Evolutionary conservation across 2,329 filamentous ascomycete species (phyloP).

Genomic region (Aureobasidium sp.): DNA sequence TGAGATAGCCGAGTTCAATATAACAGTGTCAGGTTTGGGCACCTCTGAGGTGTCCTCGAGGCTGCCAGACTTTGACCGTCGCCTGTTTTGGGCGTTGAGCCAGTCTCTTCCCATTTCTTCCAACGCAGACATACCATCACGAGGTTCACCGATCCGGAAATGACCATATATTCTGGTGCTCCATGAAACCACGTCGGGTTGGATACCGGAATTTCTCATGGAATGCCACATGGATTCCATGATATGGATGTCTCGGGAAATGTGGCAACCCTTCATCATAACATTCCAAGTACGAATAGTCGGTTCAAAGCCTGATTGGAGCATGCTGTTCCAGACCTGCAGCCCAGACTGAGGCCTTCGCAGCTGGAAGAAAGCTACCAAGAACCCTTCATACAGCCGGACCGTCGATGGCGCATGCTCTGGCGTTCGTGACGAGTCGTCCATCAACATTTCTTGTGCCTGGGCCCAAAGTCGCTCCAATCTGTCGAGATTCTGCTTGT

Average conservation of each 20-base stretch:
- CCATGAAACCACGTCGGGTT: constrained; percentile 61
- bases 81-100: constrained; percentile 29
- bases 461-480: constrained; percentile 17
- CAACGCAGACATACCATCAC: constrained; percentile 54
- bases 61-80: not conserved
- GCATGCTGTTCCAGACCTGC: constrained; percentile 50
- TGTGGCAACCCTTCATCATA: constrained; percentile 63
- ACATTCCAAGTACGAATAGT: constrained; percentile 59
- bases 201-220: constrained; percentile 47
- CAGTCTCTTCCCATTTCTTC: constrained; percentile 57
- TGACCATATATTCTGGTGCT: constrained; percentile 60
- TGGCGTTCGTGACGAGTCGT: not conserved
- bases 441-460: constrained; percentile 11
- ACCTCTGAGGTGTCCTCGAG: constrained; percentile 21
- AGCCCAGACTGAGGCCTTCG: constrained; percentile 35
- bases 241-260: constrained; percentile 47
- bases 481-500: constrained; percentile 15
- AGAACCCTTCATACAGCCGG: constrained; percentile 31
- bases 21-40: constrained; percentile 52
- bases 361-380: constrained; percentile 40
- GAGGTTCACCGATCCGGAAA: constrained; percentile 45
- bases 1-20: constrained; percentile 62
- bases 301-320: constrained; percentile 46
- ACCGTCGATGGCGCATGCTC: constrained; percentile 14
- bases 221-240: constrained; percentile 60